Conservation (phyloP, 768 basidiomycete species). For the Leccinum incarnatum region DNA sequence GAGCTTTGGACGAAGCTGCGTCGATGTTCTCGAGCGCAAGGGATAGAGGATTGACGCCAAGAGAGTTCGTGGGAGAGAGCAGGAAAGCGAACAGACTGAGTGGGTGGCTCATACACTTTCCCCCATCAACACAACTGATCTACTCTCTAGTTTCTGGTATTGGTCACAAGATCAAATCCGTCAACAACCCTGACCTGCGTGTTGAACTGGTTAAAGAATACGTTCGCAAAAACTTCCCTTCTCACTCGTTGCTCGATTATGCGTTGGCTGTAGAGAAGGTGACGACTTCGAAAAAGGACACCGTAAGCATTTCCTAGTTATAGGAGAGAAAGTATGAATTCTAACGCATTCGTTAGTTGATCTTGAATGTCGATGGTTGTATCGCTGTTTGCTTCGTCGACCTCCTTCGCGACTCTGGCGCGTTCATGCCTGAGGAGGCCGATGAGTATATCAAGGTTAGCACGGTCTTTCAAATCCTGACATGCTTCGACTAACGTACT, state of each 20-base stretch:
- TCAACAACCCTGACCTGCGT: constrained; percentile 92
- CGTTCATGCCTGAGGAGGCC: constrained; percentile 94
- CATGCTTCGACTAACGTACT: neutral
- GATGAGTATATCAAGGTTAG: constrained; percentile 90
- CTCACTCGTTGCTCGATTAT: constrained; percentile 88
- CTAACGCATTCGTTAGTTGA: constrained; percentile 50
- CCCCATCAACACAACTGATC: constrained; percentile 5
- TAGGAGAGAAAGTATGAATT: neutral
- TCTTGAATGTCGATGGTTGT: constrained; percentile 95
- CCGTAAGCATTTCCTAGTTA: constrained; percentile 40
- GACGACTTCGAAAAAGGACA: constrained; percentile 97
- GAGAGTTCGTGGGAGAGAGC: constrained; percentile 94
- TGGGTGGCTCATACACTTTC: constrained; percentile 29
- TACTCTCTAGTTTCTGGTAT: constrained; percentile 79
- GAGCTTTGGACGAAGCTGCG: constrained; percentile 97
- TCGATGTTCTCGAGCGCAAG: constrained; percentile 91
- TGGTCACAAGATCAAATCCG: constrained; percentile 99
- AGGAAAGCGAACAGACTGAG: constrained; percentile 94
- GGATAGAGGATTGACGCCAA: constrained; percentile 90
- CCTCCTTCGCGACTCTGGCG: constrained; percentile 85
- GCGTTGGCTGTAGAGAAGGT: constrained; percentile 97
- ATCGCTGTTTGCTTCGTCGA: constrained; percentile 97
- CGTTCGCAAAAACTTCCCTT: constrained; percentile 93
- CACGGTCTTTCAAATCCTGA: neutral
- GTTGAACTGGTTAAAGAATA: constrained; percentile 96